Evolutionary conservation across 495 filamentous ascomycete genomes (phyloP).

Genomic region (Talaromyces nanjingensis): DNA sequence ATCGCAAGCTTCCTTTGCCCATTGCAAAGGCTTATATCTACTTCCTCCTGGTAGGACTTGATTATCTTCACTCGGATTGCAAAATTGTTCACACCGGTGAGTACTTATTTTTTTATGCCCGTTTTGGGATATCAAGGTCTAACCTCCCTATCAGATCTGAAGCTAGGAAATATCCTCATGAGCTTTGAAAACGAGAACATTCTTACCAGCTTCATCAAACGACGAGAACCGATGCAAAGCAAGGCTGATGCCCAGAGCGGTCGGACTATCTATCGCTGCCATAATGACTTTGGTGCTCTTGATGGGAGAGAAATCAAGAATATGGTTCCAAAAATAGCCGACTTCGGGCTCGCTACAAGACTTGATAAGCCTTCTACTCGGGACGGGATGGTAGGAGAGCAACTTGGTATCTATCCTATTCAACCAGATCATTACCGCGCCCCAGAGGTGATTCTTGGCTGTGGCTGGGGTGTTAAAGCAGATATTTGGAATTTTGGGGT

Average conservation of each 20-base stretch:
- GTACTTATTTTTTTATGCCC: slow-evolving; percentile 4
- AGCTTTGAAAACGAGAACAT: slow-evolving; percentile 23
- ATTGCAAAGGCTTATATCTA: slow-evolving; percentile 22
- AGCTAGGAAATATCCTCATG: slow-evolving; percentile 34
- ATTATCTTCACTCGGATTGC: slow-evolving; percentile 33
- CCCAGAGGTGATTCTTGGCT: slow-evolving; percentile 32
- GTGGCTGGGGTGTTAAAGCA: slow-evolving; percentile 28
- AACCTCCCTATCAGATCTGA: slow-evolving; percentile 24
- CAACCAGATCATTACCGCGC: slow-evolving; percentile 28
- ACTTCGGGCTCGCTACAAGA: slow-evolving; percentile 30
- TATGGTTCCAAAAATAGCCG: slow-evolving; percentile 25
- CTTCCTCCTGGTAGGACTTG: slow-evolving; percentile 28
- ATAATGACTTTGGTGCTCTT: slow-evolving; percentile 20
- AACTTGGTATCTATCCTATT: slow-evolving; percentile 17
- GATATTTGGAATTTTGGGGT: slow-evolving; percentile 36
- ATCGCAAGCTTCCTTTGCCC: slow-evolving; percentile 15
- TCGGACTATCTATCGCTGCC: slow-evolving; percentile 27
- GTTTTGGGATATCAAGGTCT: background rate
- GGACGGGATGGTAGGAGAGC: background rate
- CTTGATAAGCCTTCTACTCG: background rate
- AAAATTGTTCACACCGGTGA: slow-evolving; percentile 32
- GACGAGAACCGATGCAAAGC: slow-evolving; percentile 8
- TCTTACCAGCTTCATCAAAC: slow-evolving; percentile 1
- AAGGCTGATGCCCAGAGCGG: slow-evolving; percentile 2
- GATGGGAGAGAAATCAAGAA: slow-evolving; percentile 11